Evolutionary conservation across 2,329 filamentous ascomycete genomes (phyloP).

Genomic region (Conoideocrella luteorostrata): DNA sequence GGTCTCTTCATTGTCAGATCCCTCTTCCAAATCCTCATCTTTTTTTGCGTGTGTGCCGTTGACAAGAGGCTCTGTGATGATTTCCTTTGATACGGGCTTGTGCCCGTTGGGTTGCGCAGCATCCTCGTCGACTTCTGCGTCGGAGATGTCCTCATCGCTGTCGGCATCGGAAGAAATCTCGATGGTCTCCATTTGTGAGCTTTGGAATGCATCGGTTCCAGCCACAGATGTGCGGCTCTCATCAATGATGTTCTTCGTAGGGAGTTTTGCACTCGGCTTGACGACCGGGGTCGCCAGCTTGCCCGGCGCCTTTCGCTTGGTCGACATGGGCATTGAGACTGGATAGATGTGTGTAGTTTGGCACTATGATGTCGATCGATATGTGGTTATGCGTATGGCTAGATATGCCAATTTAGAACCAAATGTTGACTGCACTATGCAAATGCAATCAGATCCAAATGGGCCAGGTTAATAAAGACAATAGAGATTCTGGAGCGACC

Average conservation of each 20-base stretch:
- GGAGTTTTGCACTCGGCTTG: constrained; percentile 45
- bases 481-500: no score
- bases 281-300: constrained; percentile 51
- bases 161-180: constrained; percentile 52
- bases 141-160: constrained; percentile 35
- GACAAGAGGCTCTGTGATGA: constrained; percentile 9
- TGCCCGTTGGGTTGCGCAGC: constrained; percentile 13
- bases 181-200: constrained; percentile 37
- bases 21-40: constrained; percentile 22
- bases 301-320: constrained; percentile 53
- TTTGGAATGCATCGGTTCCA: constrained; percentile 31
- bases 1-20: constrained; percentile 41
- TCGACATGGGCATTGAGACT: constrained; percentile 40
- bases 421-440: no score
- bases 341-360: neutral
- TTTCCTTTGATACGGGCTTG: constrained; percentile 12
- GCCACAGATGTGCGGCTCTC: constrained; percentile 52
- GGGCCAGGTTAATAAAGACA: no score
- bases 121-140: constrained; percentile 25
- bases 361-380: neutral
- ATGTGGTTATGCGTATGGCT: constrained; percentile 1
- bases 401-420: no score
- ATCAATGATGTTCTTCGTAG: constrained; percentile 46
- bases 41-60: constrained; percentile 19
- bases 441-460: no score